These are phyloP conservation scores for Diaporthe nobilis DNA, from an alignment of 2,329 filamentous ascomycete species.

Conservation along the genomic window DNA sequence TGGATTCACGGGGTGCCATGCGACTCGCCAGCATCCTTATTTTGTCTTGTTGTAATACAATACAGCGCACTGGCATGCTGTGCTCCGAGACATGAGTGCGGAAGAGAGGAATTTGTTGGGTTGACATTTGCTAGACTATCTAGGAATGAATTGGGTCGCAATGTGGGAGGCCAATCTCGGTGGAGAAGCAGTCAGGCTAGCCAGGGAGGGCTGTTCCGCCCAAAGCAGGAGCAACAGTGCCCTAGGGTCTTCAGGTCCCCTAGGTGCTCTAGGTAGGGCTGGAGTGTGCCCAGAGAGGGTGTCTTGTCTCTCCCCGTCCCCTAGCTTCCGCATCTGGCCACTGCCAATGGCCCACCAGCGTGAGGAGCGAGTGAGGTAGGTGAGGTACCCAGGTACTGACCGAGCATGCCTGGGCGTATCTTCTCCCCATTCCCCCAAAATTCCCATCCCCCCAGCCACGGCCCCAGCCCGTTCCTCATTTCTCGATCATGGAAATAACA, in stretches of 20 bases:
- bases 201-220: constrained; percentile 23
- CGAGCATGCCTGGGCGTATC: not conserved
- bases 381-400: not conserved
- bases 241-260: not conserved
- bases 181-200: not conserved
- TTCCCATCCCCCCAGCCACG: constrained; percentile 22
- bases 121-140: not conserved
- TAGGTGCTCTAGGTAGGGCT: constrained; percentile 17
- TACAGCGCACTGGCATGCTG: constrained; percentile 29
- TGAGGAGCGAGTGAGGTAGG: not conserved
- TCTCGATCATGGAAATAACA: constrained; percentile 32
- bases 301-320: constrained; percentile 25
- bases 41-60: constrained; percentile 26
- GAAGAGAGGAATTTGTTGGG: constrained; percentile 25
- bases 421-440: constrained; percentile 14
- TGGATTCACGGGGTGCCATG: constrained; percentile 22
- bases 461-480: constrained; percentile 13
- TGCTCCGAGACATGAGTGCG: constrained; percentile 25
- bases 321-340: constrained; percentile 18
- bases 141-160: not conserved
- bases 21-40: constrained; percentile 10
- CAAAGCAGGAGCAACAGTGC: not conserved
- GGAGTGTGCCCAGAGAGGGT: constrained; percentile 4
- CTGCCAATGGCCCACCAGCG: too few species aligned
- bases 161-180: not conserved